Evolutionary conservation across 1,139 yeast species (phyloP), one percentile per base, ranked within the genome.

Genomic region (Protomyces arabidopsidicola): DNA sequence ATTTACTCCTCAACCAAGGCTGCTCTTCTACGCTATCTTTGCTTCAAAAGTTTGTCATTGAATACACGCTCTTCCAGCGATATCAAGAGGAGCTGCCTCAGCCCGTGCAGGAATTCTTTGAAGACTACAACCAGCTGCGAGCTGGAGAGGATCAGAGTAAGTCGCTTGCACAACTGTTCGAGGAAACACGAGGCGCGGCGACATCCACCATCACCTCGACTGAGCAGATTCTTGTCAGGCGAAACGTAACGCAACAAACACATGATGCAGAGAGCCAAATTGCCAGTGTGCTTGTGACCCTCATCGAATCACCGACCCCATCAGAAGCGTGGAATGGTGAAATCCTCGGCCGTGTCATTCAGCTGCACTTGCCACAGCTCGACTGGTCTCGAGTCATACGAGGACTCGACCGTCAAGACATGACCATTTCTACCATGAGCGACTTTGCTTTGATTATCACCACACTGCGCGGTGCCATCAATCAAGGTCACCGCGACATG

Each of bases 151-250:
- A 58, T 35, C 56, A 42, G 24, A 31, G 56, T 8, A 58, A 58
- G 34, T 58, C 62, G 10, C 24, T 58, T 4, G 62, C 62, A 8
- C 62, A 58, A 22, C 45, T 58, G 6, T 58, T 58, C 20, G 62
- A 58, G 4, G 62, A 58, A 18, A 58, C 62, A n/a, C 42, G 62
- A 14, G 62, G 62, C 16, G 56, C 55, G 3, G 62, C 62, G 12
- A 39, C 62, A n/a, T 34, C 52, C 10, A 39, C 55, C 22, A 20
- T 42, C 8, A 58, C 62, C 8, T 51, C 62, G 6, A 52, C 53
- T 2, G 22, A 36, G 45, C 56, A 58, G 24, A 39, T 58, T 5
- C 42, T 58, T 9, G n/a, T n/a, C 6, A 16, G 62, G n/a, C 55
- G 52, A 5, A 31, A 34, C 3, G 27, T 58, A 5, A 34, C 45